Evolutionary conservation across 1,284 basidiomycete genomes (phyloP).

Genomic region (Bjerkandera adusta): DNA sequence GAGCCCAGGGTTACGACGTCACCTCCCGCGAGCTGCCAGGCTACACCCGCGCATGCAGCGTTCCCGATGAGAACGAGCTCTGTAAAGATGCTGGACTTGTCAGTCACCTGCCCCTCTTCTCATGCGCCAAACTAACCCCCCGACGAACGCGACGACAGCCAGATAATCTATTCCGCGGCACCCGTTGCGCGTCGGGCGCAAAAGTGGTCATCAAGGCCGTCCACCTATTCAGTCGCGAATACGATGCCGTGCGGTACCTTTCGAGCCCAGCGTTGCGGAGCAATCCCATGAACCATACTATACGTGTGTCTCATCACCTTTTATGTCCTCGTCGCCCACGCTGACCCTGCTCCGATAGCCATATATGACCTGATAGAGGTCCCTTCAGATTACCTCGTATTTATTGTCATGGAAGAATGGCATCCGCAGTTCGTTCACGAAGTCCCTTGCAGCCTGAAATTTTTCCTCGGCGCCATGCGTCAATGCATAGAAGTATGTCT

Average conservation of each 20-base stretch:
- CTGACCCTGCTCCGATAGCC: constrained; percentile 37
- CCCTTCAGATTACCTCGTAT: constrained; percentile 48
- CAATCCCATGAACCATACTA: constrained; percentile 70
- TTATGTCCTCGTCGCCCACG: not conserved
- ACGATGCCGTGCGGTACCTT: constrained; percentile 52
- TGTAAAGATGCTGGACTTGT: constrained; percentile 72
- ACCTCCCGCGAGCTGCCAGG: constrained; percentile 32
- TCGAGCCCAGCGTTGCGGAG: constrained; percentile 48
- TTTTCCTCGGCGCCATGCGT: constrained; percentile 55
- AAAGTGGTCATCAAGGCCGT: constrained; percentile 69
- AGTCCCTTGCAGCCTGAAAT: constrained; percentile 46
- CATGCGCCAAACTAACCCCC: too few species aligned
- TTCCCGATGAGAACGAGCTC: constrained; percentile 51
- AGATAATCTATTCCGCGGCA: constrained; percentile 69
- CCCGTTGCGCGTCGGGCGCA: constrained; percentile 43
- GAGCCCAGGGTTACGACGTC: constrained; percentile 23
- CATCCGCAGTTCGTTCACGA: constrained; percentile 56
- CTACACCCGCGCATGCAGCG: constrained; percentile 34
- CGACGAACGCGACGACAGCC: too few species aligned
- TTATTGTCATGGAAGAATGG: constrained; percentile 81
- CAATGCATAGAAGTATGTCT: constrained; percentile 61
- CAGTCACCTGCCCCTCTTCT: too few species aligned
- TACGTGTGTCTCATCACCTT: constrained; percentile 48
- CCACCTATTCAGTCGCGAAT: constrained; percentile 58
- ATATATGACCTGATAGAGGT: constrained; percentile 61